Conservation (phyloP, 495 filamentous ascomycete species). For the Rostrohypoxylon terebratum region DNA sequence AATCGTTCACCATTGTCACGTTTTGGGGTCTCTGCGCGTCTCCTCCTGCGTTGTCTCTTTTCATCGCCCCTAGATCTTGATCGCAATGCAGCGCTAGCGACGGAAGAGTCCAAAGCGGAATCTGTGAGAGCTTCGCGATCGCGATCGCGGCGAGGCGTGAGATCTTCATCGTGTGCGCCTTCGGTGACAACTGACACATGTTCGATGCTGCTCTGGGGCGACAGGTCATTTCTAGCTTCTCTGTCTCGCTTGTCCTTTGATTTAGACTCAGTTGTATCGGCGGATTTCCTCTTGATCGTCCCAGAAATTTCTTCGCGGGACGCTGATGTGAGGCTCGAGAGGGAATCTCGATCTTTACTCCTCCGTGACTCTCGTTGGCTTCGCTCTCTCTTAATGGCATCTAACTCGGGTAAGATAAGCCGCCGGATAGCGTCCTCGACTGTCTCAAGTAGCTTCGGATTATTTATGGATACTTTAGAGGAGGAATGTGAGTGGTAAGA, state of each 20-base stretch:
- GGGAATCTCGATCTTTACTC: constrained; percentile 60
- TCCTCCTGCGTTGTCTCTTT: constrained; percentile 58
- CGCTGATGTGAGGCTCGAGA: constrained; percentile 66
- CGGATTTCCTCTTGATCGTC: constrained; percentile 59
- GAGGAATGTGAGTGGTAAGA: constrained; percentile 82
- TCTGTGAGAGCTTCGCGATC: constrained; percentile 55
- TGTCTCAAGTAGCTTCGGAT: constrained; percentile 92
- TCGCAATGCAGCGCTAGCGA: constrained; percentile 49
- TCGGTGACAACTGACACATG: constrained; percentile 53
- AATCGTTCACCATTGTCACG: constrained; percentile 53
- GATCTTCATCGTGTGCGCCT: constrained; percentile 51
- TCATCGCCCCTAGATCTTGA: constrained; percentile 58
- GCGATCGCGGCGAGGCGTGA: constrained; percentile 55
- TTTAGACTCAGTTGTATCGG: constrained; percentile 52
- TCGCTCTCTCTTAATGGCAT: constrained; percentile 89
- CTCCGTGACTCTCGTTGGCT: constrained; percentile 69
- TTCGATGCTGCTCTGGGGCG: constrained; percentile 57
- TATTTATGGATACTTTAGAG: constrained; percentile 88
- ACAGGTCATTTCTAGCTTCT: constrained; percentile 70
- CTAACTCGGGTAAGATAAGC: constrained; percentile 90
- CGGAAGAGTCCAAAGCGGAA: constrained; percentile 53
- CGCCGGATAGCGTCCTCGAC: constrained; percentile 96
- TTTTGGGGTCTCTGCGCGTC: constrained; percentile 57
- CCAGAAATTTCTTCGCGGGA: constrained; percentile 69
- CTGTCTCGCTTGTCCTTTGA: constrained; percentile 58